These are phyloP conservation scores for Ramularia endophylla DNA, from an alignment of 2,329 filamentous ascomycete genomes.

Conservation along the genomic window DNA sequence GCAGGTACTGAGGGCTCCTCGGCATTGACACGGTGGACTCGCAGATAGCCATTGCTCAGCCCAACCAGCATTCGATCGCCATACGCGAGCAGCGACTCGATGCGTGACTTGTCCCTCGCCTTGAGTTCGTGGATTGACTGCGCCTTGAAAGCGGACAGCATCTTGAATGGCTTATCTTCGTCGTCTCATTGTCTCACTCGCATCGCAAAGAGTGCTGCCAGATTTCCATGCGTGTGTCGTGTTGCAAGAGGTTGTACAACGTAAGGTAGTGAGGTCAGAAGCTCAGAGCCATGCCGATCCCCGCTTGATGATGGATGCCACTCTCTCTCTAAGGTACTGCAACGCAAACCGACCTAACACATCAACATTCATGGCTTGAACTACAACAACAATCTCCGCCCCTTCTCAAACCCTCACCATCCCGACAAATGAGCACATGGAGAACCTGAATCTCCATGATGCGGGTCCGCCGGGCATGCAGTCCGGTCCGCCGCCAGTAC, in stretches of 20 bases:
- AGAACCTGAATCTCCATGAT: slow-evolving; percentile 31
- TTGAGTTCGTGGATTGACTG: slow-evolving; percentile 95
- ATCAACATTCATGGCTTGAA: slow-evolving; percentile 9
- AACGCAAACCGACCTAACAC: no score
- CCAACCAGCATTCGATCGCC: slow-evolving; percentile 90
- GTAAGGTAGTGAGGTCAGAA: no score
- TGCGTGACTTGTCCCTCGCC: slow-evolving; percentile 90
- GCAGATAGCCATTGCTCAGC: slow-evolving; percentile 79
- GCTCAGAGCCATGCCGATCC: slow-evolving; percentile 1
- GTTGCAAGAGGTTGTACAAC: no score
- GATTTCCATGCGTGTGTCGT: no score
- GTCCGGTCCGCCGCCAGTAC: slow-evolving; percentile 34
- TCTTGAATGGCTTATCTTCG: slow-evolving; percentile 13
- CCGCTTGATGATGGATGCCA: background rate
- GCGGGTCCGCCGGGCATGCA: slow-evolving; percentile 22
- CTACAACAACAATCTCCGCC: slow-evolving; percentile 3
- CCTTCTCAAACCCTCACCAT: slow-evolving; percentile 1
- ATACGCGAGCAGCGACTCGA: slow-evolving; percentile 91
- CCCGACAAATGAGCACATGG: slow-evolving; percentile 24
- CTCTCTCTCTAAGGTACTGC: background rate
- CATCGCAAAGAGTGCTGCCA: no score
- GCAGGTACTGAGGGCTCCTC: slow-evolving; percentile 30
- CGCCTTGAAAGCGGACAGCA: slow-evolving; percentile 94
- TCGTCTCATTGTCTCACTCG: slow-evolving; percentile 2
- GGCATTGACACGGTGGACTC: slow-evolving; percentile 83